phyloP scores from a whole-genome alignment of 805 yeast genomes.

The Candida lessepsii region DNA sequence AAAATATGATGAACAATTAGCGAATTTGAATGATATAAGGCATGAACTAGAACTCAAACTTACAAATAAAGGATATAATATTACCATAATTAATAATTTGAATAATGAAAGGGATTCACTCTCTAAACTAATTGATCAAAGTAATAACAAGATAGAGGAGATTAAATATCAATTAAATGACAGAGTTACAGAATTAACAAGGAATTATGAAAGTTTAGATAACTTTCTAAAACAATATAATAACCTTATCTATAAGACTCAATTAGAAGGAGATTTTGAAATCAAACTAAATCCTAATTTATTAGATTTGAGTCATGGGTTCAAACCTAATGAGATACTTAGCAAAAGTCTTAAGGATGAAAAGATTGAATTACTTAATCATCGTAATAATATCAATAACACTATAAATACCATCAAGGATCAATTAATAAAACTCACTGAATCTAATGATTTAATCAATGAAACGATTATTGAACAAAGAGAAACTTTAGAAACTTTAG shows the following conservation, averaged over 20 bases:
- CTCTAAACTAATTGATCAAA: conserved; percentile 50
- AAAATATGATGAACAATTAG: conserved; percentile 42
- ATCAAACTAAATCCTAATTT: conserved; percentile 30
- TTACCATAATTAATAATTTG: conserved; percentile 61
- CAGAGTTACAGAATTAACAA: conserved; percentile 50
- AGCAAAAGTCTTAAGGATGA: conserved; percentile 48
- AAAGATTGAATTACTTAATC: conserved; percentile 33
- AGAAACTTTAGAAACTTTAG: conserved; percentile 55
- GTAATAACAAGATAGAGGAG: conserved; percentile 44
- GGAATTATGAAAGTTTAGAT: conserved; percentile 51
- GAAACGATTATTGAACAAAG: conserved; percentile 57
- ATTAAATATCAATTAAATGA: conserved; percentile 44
- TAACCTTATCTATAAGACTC: conserved; percentile 48
- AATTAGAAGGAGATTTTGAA: conserved; percentile 33
- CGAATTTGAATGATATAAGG: conserved; percentile 39
- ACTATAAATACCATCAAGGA: conserved; percentile 54
- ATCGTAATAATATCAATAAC: conserved; percentile 35
- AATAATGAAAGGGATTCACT: conserved; percentile 60
- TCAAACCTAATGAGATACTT: conserved; percentile 36
- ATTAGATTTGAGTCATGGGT: conserved; percentile 13
- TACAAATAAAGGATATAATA: conserved; percentile 53
- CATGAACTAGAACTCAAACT: conserved; percentile 44
- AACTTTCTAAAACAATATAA: conserved; percentile 57
- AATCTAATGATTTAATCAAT: conserved; percentile 52
- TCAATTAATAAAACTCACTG: conserved; percentile 55